Evolutionary conservation across 2,329 filamentous ascomycete genomes (phyloP).

Genomic region (Claviceps digitariae): DNA sequence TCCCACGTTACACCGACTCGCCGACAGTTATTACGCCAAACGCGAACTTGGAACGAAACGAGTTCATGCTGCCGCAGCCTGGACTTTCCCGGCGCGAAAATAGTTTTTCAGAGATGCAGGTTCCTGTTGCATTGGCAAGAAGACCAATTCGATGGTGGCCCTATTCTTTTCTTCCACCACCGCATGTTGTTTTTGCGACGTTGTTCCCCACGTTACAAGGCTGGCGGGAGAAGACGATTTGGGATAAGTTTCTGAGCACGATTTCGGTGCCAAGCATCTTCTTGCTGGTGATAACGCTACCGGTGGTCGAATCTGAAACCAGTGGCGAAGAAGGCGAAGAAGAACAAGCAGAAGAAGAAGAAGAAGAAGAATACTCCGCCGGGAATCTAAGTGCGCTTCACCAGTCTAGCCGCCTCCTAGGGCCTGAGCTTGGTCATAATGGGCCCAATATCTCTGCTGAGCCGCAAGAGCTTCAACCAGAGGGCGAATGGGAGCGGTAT

Average conservation of each 20-base stretch:
- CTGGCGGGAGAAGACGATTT: slow-evolving; percentile 72
- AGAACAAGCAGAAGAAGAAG: neutral
- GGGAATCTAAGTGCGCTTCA: slow-evolving; percentile 16
- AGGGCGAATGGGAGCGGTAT: slow-evolving; percentile 48
- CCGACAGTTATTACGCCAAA: slow-evolving; percentile 30
- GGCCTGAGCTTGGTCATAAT: slow-evolving; percentile 15
- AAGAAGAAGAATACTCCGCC: slow-evolving; percentile 24
- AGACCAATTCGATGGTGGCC: slow-evolving; percentile 65
- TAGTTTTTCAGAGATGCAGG: slow-evolving; percentile 32
- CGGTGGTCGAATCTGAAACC: slow-evolving; percentile 67
- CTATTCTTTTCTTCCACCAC: slow-evolving; percentile 56
- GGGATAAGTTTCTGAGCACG: slow-evolving; percentile 69
- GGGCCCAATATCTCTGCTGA: slow-evolving; percentile 24
- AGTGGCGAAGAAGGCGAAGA: slow-evolving; percentile 27
- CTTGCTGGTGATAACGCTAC: slow-evolving; percentile 75
- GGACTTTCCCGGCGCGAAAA: slow-evolving; percentile 26
- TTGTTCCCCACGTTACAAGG: slow-evolving; percentile 77
- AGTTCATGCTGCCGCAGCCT: slow-evolving; percentile 38
- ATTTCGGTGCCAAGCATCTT: slow-evolving; percentile 86
- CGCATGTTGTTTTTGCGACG: slow-evolving; percentile 55
- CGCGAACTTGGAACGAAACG: slow-evolving; percentile 30
- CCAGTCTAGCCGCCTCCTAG: slow-evolving; percentile 13
- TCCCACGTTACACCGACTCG: slow-evolving; percentile 54
- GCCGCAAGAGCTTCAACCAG: slow-evolving; percentile 21
- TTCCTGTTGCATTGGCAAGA: slow-evolving; percentile 22